These are phyloP conservation scores for Albophoma yamanashiensis DNA, from an alignment of 2,329 filamentous ascomycete genomes.

Conservation along the genomic window DNA sequence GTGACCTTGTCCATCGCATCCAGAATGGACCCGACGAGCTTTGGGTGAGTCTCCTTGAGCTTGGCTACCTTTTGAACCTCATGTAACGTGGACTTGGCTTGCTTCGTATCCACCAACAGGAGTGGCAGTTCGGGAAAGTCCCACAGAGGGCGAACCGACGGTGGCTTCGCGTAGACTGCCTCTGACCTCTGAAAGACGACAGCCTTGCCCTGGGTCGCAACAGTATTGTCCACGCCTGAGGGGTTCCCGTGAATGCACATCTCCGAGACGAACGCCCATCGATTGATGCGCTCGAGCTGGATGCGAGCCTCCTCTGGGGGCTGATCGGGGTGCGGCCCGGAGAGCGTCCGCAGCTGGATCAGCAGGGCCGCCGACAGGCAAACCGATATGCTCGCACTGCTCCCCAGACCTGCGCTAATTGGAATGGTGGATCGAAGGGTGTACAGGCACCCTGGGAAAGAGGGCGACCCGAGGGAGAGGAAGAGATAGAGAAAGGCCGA, in stretches of 20 bases:
- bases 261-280: constrained; percentile 94
- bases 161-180: constrained; percentile 54
- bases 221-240: constrained; percentile 94
- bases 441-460: constrained; percentile 75
- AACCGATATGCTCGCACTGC: constrained; percentile 88
- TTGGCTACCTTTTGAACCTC: constrained; percentile 80
- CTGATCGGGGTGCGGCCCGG: constrained; percentile 87
- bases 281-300: constrained; percentile 91
- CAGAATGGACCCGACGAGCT: constrained; percentile 70
- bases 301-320: constrained; percentile 75
- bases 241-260: constrained; percentile 97
- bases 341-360: constrained; percentile 76
- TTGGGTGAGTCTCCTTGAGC: constrained; percentile 61
- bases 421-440: constrained; percentile 90
- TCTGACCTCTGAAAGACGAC: constrained; percentile 80
- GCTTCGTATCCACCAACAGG: constrained; percentile 79
- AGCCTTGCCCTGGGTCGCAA: constrained; percentile 85
- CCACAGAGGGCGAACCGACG: constrained; percentile 64
- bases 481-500: constrained; percentile 88
- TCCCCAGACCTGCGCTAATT: constrained; percentile 82
- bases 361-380: constrained; percentile 78
- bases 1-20: constrained; percentile 74
- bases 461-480: constrained; percentile 70
- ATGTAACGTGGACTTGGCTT: constrained; percentile 71
- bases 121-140: constrained; percentile 88